Evolutionary conservation across 2,329 filamentous ascomycete species (phyloP).

Genomic region (Alternaria arborescens): DNA sequence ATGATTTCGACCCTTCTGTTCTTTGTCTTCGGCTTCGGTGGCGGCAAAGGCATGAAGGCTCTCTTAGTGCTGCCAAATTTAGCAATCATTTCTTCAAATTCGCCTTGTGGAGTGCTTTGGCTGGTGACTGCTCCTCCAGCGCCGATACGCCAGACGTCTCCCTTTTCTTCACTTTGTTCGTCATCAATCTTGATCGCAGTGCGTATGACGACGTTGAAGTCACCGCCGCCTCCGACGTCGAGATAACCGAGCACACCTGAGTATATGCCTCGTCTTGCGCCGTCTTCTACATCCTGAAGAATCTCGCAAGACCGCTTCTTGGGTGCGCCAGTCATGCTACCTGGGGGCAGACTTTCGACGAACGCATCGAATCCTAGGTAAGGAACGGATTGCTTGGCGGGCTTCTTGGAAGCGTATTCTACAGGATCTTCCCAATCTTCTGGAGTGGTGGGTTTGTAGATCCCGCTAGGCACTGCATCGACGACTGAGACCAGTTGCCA

Average conservation of each 20-base stretch:
- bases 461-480: slow-evolving; percentile 63
- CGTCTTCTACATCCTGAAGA: slow-evolving; percentile 72
- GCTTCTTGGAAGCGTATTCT: slow-evolving; percentile 28
- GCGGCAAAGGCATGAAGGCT: slow-evolving; percentile 36
- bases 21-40: slow-evolving; percentile 19
- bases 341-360: slow-evolving; percentile 80
- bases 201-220: slow-evolving; percentile 91
- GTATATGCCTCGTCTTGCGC: slow-evolving; percentile 76
- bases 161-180: slow-evolving; percentile 18
- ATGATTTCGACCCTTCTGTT: slow-evolving; percentile 27
- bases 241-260: slow-evolving; percentile 90
- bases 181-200: slow-evolving; percentile 69
- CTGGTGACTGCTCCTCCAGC: slow-evolving; percentile 91
- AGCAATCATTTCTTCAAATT: slow-evolving; percentile 84
- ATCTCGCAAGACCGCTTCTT: slow-evolving; percentile 93
- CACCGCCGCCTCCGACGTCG: slow-evolving; percentile 82
- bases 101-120: slow-evolving; percentile 78
- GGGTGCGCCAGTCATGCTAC: slow-evolving; percentile 95
- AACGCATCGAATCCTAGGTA: slow-evolving; percentile 77
- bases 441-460: slow-evolving; percentile 35
- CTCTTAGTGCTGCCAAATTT: slow-evolving; percentile 52
- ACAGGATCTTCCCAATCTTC: slow-evolving; percentile 45
- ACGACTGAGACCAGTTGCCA: slow-evolving; percentile 93
- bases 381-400: slow-evolving; percentile 20
- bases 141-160: slow-evolving; percentile 80